A percentile compares a stretch with the other conserved stretches of the same genome.
Conservation (phyloP, 2,329 filamentous ascomycete genomes). For the Thielaviopsis euricoi region DNA sequence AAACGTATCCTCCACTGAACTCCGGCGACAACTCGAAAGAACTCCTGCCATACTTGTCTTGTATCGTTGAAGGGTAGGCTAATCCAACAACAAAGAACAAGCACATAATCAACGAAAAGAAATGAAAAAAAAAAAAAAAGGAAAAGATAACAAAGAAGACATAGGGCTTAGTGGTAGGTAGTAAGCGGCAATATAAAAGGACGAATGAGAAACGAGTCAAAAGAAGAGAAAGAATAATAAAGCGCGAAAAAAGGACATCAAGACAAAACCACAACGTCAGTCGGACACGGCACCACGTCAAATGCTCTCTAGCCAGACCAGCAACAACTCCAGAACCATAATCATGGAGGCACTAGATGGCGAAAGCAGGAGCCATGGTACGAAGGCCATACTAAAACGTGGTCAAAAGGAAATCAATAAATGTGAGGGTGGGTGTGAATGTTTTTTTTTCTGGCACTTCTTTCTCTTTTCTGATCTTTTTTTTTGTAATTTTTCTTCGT, state of each 20-base stretch:
- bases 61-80: not conserved
- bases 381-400: not conserved
- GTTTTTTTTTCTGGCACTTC: not conserved
- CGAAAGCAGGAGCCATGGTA: not conserved
- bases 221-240: not conserved
- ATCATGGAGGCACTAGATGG: not conserved
- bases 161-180: not conserved
- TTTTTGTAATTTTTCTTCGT: not conserved
- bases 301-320: not conserved
- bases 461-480: not conserved
- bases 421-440: too few species aligned
- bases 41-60: not conserved
- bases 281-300: not conserved
- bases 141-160: constrained; percentile 1
- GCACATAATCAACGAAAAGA: not conserved
- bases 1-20: not conserved
- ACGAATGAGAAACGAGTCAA: not conserved
- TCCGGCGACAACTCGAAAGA: not conserved
- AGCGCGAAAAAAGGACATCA: not conserved
- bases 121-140: constrained; percentile 2
- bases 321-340: not conserved
- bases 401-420: not conserved
- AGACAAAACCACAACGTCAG: not conserved
- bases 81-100: not conserved
- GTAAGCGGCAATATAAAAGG: not conserved